Conservation (phyloP, 2,329 filamentous ascomycete genomes). For the Lasiodiplodia theobromae region DNA sequence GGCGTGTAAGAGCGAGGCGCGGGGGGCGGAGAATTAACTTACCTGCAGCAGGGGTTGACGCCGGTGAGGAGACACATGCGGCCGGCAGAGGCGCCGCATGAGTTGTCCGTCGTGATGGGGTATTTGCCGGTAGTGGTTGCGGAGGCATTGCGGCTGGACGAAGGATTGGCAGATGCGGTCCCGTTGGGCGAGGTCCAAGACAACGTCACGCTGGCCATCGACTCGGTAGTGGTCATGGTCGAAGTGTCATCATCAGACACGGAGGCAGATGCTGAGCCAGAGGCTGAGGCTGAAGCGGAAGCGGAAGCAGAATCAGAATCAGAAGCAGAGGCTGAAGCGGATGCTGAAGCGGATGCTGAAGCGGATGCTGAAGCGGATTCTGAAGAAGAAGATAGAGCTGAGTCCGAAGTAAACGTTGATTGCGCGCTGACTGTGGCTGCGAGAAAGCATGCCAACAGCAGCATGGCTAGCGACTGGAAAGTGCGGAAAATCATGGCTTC, state of each 20-base stretch:
- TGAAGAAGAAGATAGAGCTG: background rate
- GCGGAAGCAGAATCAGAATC: background rate
- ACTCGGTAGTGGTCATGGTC: background rate
- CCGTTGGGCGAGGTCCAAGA: slow-evolving; percentile 11
- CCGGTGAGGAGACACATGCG: slow-evolving; percentile 24
- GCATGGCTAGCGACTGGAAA: background rate
- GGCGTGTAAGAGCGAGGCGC: background rate
- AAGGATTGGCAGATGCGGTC: background rate
- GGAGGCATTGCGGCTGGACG: background rate
- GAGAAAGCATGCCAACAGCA: background rate
- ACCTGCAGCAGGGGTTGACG: slow-evolving; percentile 27
- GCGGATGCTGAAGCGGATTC: background rate
- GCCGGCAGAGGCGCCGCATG: slow-evolving; percentile 6
- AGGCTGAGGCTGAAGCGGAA: background rate
- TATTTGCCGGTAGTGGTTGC: slow-evolving; percentile 7
- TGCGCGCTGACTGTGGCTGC: background rate
- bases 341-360: background rate
- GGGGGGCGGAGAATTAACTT: background rate
- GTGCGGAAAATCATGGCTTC: background rate
- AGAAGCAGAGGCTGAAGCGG: too few relatives aligned
- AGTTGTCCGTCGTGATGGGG: slow-evolving; percentile 11
- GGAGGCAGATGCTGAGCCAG: background rate
- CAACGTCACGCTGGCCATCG: background rate
- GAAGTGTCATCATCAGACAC: background rate
- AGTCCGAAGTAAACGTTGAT: background rate